Evolutionary conservation across 306 rosid genomes (phyloP).

Genomic region (Cicer judaicum): DNA sequence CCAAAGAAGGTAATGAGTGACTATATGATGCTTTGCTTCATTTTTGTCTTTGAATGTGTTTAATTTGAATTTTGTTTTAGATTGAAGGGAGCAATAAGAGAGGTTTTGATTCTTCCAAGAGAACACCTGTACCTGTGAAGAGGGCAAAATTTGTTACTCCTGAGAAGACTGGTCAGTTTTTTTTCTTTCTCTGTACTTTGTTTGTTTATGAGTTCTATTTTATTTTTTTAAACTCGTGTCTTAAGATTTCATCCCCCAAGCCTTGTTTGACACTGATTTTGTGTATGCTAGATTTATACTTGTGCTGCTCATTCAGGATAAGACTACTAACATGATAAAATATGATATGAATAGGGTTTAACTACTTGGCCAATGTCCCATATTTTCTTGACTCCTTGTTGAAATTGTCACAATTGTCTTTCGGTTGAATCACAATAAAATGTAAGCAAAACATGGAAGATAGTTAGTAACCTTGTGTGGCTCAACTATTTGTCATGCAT

Average conservation of each 20-base stretch:
- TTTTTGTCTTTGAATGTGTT: constrained; percentile 10
- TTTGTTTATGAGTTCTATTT: neutral
- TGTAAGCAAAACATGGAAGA: neutral
- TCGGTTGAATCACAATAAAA: neutral
- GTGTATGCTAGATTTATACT: neutral
- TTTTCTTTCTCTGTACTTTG: neutral
- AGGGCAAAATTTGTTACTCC: constrained; percentile 73
- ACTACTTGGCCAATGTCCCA: neutral
- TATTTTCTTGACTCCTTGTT: neutral
- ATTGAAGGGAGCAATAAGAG: constrained; percentile 58
- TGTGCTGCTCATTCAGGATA: constrained; percentile 7
- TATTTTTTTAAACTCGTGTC: neutral
- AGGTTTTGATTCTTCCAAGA: constrained; percentile 50
- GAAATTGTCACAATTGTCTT: neutral
- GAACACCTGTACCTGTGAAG: constrained; percentile 56
- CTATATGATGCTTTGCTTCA: neutral
- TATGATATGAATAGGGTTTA: neutral
- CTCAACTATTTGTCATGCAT: neutral
- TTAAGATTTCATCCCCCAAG: neutral
- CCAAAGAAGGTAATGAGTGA: constrained; percentile 55
- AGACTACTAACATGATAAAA: neutral
- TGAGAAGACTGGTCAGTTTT: constrained; percentile 60
- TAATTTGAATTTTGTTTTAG: constrained; percentile 38
- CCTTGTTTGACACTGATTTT: constrained; percentile 20
- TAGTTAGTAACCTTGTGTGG: constrained; percentile 6